phyloP scores from a whole-genome alignment of 2,329 filamentous ascomycete genomes.

The Dothideomycetes sp. region DNA sequence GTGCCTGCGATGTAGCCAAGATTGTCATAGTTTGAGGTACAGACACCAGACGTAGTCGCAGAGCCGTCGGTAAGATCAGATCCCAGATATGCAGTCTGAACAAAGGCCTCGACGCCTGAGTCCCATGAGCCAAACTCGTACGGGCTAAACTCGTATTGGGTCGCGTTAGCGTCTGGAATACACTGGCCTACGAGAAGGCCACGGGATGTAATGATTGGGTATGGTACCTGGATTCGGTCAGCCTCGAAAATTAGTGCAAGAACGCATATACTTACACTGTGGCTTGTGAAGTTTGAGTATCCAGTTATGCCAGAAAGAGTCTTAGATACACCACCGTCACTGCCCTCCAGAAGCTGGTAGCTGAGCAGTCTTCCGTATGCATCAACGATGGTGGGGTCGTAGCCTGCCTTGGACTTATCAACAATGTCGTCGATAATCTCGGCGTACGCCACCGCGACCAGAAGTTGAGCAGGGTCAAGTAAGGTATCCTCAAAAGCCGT shows the following conservation, averaged over 20 bases:
- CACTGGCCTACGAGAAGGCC: conserved; percentile 28
- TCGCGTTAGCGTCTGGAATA: conserved; percentile 36
- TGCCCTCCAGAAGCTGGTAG: conserved; percentile 27
- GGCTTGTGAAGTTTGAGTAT: conserved; percentile 28
- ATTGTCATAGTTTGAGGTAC: conserved; percentile 39
- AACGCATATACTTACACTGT: conserved; percentile 14
- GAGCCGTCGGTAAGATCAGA: conserved; percentile 44
- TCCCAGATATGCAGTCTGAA: conserved; percentile 48
- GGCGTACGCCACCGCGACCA: conserved; percentile 18
- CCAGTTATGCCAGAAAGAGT: conserved; percentile 23
- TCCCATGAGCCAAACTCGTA: conserved; percentile 59
- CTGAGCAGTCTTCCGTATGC: conserved; percentile 29
- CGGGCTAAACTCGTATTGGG: conserved; percentile 54
- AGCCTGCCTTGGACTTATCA: conserved; percentile 28
- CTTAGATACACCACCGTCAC: conserved; percentile 25
- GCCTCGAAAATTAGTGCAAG: conserved; percentile 3
- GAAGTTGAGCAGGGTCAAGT: conserved; percentile 24
- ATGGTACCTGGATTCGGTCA: conserved; percentile 18
- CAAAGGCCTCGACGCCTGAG: conserved; percentile 48
- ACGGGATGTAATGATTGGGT: conserved; percentile 33
- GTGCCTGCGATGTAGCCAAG: conserved; percentile 37
- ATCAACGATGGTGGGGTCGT: conserved; percentile 29
- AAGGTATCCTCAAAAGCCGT: conserved; percentile 26
- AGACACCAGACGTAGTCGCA: conserved; percentile 26
- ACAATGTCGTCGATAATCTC: conserved; percentile 22